Conservation (phyloP, 169 alveolate species). For the Plasmodium sp. region DNA sequence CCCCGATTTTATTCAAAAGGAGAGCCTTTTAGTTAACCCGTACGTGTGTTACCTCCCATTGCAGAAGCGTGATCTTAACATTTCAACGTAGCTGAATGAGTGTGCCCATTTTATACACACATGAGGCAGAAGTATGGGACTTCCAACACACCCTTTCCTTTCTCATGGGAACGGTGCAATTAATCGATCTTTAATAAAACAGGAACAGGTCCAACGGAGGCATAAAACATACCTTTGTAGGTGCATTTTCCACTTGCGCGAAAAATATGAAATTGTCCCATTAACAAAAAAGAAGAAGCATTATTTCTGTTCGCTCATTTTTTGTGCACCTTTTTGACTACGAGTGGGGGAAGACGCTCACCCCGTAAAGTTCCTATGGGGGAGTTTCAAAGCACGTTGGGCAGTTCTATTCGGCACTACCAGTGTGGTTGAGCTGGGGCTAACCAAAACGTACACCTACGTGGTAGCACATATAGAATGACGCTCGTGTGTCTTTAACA, state of each 20-base stretch:
- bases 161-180: neutral
- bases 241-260: neutral
- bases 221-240: neutral
- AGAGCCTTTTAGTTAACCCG: neutral
- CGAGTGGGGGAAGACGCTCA: neutral
- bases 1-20: neutral
- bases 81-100: neutral
- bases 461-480: neutral
- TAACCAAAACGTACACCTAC: neutral
- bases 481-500: neutral
- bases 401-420: neutral
- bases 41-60: neutral
- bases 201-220: neutral
- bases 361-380: neutral
- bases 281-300: neutral
- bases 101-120: neutral
- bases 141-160: neutral
- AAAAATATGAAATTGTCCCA: neutral
- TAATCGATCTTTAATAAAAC: neutral
- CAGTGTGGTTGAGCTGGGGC: neutral
- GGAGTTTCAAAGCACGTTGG: neutral
- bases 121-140: neutral
- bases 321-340: neutral
- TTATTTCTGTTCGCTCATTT: neutral
- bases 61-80: neutral